These are phyloP conservation scores for Irpex sp. DNA, from an alignment of 1,284 basidiomycete genomes.

Conservation along the genomic window DNA sequence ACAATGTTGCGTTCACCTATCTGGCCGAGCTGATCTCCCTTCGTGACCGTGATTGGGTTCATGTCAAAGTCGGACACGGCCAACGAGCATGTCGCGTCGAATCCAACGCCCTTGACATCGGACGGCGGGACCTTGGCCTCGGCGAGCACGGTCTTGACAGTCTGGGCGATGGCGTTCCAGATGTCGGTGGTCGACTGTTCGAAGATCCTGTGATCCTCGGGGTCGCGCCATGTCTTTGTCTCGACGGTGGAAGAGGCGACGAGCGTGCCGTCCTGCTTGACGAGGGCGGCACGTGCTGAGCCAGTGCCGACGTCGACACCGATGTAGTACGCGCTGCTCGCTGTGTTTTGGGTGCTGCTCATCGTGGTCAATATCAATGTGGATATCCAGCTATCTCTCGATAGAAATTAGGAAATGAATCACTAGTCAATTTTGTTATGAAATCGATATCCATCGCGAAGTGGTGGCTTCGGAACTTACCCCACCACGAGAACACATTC, in stretches of 20 bases:
- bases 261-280: slow-evolving; percentile 71
- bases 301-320: slow-evolving; percentile 87
- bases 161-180: slow-evolving; percentile 75
- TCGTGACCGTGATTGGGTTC: slow-evolving; percentile 75
- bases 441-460: not conserved
- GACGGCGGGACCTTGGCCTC: slow-evolving; percentile 56
- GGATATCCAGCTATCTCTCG: too few species aligned
- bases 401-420: too few species aligned
- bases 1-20: slow-evolving; percentile 79
- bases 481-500: too few species aligned
- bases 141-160: slow-evolving; percentile 66
- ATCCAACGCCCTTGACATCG: slow-evolving; percentile 85
- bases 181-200: slow-evolving; percentile 89
- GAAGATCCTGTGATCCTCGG: slow-evolving; percentile 86
- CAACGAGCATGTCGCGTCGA: slow-evolving; percentile 96
- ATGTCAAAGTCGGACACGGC: slow-evolving; percentile 80
- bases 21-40: slow-evolving; percentile 57
- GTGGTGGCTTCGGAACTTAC: not conserved
- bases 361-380: not conserved
- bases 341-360: not conserved
- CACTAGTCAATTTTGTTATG: too few species aligned
- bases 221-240: slow-evolving; percentile 83
- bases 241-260: slow-evolving; percentile 74
- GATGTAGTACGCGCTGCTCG: slow-evolving; percentile 43
- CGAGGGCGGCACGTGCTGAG: slow-evolving; percentile 85